Conservation (phyloP, 345 rosid genomes). For the Mallotus nudiflorus region DNA sequence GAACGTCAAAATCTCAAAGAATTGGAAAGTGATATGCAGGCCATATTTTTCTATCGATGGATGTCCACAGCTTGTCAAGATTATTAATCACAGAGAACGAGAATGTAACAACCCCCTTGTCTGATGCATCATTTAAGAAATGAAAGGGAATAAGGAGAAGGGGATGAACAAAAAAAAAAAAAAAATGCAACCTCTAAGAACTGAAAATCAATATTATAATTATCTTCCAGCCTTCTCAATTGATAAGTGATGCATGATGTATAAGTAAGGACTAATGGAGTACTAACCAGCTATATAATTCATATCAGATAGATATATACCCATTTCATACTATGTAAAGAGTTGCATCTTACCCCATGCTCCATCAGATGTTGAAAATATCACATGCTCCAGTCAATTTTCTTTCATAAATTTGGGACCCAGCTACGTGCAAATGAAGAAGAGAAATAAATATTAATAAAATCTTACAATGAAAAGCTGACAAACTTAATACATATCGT, state of each 20-base stretch:
- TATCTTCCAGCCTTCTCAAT: neutral
- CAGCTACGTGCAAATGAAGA: slow-evolving; percentile 49
- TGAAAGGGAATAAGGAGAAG: neutral
- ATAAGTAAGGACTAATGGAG: neutral
- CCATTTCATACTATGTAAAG: neutral
- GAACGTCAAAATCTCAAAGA: neutral
- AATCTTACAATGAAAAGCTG: slow-evolving; percentile 9
- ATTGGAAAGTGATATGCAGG: neutral
- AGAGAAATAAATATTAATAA: slow-evolving; percentile 26
- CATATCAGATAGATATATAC: neutral
- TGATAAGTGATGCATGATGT: neutral
- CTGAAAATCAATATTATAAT: neutral
- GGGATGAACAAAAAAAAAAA: neutral
- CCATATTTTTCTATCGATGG: neutral
- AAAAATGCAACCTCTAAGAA: neutral
- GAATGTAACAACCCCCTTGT: neutral
- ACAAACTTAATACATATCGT: slow-evolving; percentile 33
- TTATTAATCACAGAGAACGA: neutral
- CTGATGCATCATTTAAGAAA: neutral
- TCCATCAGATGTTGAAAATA: slow-evolving; percentile 94
- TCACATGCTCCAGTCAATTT: slow-evolving; percentile 71
- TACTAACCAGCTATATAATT: neutral
- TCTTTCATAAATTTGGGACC: slow-evolving; percentile 91
- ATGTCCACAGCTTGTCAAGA: neutral
- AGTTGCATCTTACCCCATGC: slow-evolving; percentile 70